Evolutionary conservation across 208 protist genomes (phyloP), one percentile per base, ranked within the genome.

Genomic region (Trypanosoma melophagium): DNA sequence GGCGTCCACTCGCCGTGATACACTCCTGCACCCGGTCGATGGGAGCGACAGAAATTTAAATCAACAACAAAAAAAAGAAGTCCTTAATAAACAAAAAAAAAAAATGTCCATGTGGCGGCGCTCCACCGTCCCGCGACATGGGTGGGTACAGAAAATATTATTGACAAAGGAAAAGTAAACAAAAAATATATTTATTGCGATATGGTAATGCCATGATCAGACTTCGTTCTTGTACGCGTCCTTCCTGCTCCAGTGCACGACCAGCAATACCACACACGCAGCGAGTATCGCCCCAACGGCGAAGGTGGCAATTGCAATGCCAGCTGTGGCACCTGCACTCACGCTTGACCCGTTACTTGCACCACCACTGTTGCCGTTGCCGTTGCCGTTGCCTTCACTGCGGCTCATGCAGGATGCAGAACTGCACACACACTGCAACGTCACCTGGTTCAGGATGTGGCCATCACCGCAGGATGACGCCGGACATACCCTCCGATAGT

Each of bases 401-500:
- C 8, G 12, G 22, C 19, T 47, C 63, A 68, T 60, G 52, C 63
- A 68, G 13, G 49, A 57, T 1, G 28, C 10, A 35, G 35, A 17
- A 38, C 19, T 55, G 22, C 55, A 61, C 42, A 53, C 25, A 41
- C 65, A 70, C 55, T 70, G 28, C 54, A 62, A 38, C 14, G 65
- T 45, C 3, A 55, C 7, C 4, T 19, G 21, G 25, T 70, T 24
- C 41, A 70, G 54, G 22, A 54, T 62, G 76, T 80, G 81, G 22
- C 73, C 86, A 14, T 31, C 38, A 25, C 62, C 77, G 53, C 83
- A 90, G 25, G 82, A 62, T 44, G 69, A 81, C 7, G 41, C 65
- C 10, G 77, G 76, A 69, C 81, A 93, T 17, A 49, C 52, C 47
- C 60, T 61, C 42, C 82, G 81, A 52, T 85, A 89, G 3, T 56